Evolutionary conservation across 2,329 filamentous ascomycete genomes (phyloP), one percentile per base, ranked within the genome.

Genomic region (Paecilomyces variotii): DNA sequence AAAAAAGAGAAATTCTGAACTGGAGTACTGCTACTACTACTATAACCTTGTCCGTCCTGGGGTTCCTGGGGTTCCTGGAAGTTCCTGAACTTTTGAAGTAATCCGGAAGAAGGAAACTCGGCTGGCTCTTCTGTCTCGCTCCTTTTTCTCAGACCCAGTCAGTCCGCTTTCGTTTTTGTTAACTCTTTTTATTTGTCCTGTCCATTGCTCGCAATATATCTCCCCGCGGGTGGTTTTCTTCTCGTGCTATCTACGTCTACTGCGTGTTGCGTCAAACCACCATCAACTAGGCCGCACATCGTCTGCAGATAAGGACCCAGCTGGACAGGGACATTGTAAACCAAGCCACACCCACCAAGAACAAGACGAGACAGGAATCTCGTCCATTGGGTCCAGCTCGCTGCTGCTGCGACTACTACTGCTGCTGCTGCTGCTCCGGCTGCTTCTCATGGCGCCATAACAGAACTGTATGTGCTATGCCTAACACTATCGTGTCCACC

Each of bases 381-480:
- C 27, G 50, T 28, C 50, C 50, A 26, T 52, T 52, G 50, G 50
- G 27, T 28, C 50, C 50, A 45, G 51, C 50, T 55, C 34, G 52
- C 57, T 57, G 53, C 53, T 52, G 53, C 58, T 53, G 56, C 55
- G 39, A 49, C 53, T 56, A 35, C 59, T 60, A 63, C 19, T 19
- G 1, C 19, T 19, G 19, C 19, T 39, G 52, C 57, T 57, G 53
- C 53, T 52, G 53, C 58, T 53, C 19, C 19, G 19, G 56, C 66
- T 65, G 62, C 62, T 66, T 67, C 66, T 64, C 63, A 72, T 72
- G 70, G 70, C 70, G 68, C 60, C 67, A 59, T 68, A 62, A 70
- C 63, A 62, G 59, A 19, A 61, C 56, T 63, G 69, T 72, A 70
- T 61, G 69, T 70, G 58, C 60, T 58, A 63, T 61, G 35, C 59